Evolutionary conservation across 352 stramenopile genomes (phyloP).

Genomic region (Pythium myriotylum): DNA sequence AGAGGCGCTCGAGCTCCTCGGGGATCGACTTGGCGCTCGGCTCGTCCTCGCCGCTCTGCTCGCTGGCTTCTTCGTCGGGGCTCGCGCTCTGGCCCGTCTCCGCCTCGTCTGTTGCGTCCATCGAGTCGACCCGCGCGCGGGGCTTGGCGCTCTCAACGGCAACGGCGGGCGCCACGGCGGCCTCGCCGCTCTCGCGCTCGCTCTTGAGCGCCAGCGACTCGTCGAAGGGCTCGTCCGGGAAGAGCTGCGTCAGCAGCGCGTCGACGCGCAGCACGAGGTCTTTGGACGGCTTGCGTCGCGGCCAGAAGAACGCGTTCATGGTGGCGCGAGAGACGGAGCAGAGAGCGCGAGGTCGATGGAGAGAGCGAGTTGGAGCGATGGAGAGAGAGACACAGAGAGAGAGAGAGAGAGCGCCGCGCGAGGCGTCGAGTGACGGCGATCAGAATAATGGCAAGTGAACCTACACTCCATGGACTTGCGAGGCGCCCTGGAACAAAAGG

Average conservation of each 20-base stretch:
- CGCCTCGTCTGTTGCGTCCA: constrained; percentile 30
- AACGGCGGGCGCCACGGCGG: constrained; percentile 14
- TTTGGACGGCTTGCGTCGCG: constrained; percentile 65
- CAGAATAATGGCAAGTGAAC: constrained; percentile 18
- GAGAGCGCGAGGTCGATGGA: background rate
- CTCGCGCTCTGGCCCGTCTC: constrained; percentile 25
- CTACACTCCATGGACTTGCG: constrained; percentile 3
- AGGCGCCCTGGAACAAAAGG: background rate
- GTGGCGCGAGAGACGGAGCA: background rate
- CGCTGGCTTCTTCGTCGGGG: constrained; percentile 58
- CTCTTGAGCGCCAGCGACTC: constrained; percentile 49
- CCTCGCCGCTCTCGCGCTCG: constrained; percentile 21
- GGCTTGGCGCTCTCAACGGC: constrained; percentile 12
- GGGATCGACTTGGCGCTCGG: constrained; percentile 63
- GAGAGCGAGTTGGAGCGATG: background rate
- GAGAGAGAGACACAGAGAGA: background rate
- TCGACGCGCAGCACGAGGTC: constrained; percentile 78
- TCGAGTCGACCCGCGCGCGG: constrained; percentile 34
- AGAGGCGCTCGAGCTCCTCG: constrained; percentile 71
- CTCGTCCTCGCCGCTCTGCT: constrained; percentile 55
- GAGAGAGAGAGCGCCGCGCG: background rate
- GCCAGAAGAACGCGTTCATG: constrained; percentile 86
- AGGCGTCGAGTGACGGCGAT: background rate
- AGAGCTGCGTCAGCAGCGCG: constrained; percentile 53
- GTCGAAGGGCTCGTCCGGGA: constrained; percentile 63